Evolutionary conservation across 2,329 filamentous ascomycete species (phyloP).

Genomic region (Thyridium curvatum): DNA sequence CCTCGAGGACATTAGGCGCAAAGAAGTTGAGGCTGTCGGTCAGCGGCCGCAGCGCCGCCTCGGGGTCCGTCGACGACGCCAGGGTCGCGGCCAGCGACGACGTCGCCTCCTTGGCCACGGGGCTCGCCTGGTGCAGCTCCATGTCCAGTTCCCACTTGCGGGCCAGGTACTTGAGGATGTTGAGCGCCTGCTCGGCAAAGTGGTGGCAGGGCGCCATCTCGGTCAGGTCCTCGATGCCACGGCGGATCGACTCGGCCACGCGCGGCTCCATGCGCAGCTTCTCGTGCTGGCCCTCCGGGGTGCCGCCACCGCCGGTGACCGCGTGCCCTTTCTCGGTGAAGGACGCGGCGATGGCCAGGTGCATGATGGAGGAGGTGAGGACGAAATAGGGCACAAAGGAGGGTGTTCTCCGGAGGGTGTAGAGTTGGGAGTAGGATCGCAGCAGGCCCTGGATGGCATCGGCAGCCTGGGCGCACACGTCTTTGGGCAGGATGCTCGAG

Average conservation of each 20-base stretch:
- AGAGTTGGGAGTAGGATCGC: conserved; percentile 51
- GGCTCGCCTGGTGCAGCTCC: conserved; percentile 5
- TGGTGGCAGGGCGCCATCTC: conserved; percentile 57
- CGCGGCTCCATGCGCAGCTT: conserved; percentile 24
- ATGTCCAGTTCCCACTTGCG: conserved; percentile 52
- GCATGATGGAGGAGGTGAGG: conserved; percentile 55
- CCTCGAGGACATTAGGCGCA: conserved; percentile 38
- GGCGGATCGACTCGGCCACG: conserved; percentile 38
- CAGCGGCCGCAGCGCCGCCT: conserved; percentile 30
- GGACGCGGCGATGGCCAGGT: conserved; percentile 45
- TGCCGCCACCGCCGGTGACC: no score
- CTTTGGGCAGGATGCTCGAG: conserved; percentile 55
- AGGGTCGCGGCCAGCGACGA: conserved; percentile 14
- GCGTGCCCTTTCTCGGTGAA: background rate
- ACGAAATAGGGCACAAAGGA: conserved; percentile 58
- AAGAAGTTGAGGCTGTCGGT: conserved; percentile 53
- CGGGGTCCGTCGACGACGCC: conserved; percentile 21
- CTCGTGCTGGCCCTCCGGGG: conserved; percentile 3
- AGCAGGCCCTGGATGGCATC: conserved; percentile 52
- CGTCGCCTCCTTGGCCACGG: conserved; percentile 4
- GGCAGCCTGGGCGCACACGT: conserved; percentile 58
- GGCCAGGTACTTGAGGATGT: conserved; percentile 51
- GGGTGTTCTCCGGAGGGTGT: conserved; percentile 51
- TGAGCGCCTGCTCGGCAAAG: conserved; percentile 54
- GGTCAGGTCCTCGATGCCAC: conserved; percentile 50